Base-by-base conservation (phyloP, 2,329 filamentous ascomycete genomes). In the Claviceps sp. region DNA sequence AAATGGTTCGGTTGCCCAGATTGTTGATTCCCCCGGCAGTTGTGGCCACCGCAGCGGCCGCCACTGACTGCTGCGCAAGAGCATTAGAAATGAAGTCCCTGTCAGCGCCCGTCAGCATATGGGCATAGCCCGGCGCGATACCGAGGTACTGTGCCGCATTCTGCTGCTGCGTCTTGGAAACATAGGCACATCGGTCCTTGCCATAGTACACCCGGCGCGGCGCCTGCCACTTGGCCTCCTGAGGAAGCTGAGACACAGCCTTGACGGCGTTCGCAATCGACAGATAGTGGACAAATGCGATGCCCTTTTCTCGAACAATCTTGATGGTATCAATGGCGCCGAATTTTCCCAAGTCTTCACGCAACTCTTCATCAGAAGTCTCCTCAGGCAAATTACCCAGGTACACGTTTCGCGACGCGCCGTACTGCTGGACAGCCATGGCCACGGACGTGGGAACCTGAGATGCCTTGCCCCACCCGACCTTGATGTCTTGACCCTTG, bases 91-190 rank as follows among this genome's bases (percentile, higher is more conserved):
- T 97, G 60, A 98, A 77, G 63, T 98, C 93, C 49, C 91, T 88
- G 67, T 98, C 93, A 50, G 91, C 91, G 48, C 89, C 90, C 61
- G 95, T 97, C 58, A 98, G 77, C 68, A 96, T 91, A 67, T 97
- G 90, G 20, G 93, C 90, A 63, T 97, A 96, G 30, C 91, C 91
- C 40, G 93, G 93, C 20, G 93, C 89, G 62, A 98, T 98, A 52
- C 93, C 93, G 24, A 98, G 79, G 67, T 97, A 98, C 70, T 98
- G 93, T 37, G 93, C 93, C 7, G 93, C 93, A 62, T 98, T 98
- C 71, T 98, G 93, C 73, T 98, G 93, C 71, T 98, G 93, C 0
- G 93, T 98, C 79, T 98, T 98, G 54, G 93, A 98, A 50, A 98
- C 91, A 63, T 98, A 98, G 18, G 93, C 93, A 64, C 93, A 98